Evolutionary conservation across 2,329 filamentous ascomycete species (phyloP).

Genomic region (Aureobasidium sp.): DNA sequence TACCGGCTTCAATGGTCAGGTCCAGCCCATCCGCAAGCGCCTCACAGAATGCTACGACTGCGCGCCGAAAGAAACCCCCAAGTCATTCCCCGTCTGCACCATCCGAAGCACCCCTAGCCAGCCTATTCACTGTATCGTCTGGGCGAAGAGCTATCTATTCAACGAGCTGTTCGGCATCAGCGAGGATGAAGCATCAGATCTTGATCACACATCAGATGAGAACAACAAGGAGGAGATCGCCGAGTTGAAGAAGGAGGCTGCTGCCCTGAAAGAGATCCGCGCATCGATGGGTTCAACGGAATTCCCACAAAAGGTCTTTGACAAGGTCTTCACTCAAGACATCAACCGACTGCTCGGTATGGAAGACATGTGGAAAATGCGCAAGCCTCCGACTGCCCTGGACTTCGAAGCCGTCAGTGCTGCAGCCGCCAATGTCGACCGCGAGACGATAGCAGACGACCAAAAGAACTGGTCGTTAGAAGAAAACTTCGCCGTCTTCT

Average conservation of each 20-base stretch:
- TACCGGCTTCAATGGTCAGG: slow-evolving; percentile 94
- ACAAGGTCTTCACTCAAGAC: slow-evolving; percentile 86
- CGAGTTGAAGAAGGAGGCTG: slow-evolving; percentile 75
- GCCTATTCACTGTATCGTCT: slow-evolving; percentile 97
- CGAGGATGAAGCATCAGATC: slow-evolving; percentile 70
- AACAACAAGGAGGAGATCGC: slow-evolving; percentile 85
- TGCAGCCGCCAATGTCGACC: slow-evolving; percentile 28
- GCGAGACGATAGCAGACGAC: slow-evolving; percentile 39
- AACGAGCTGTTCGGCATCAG: slow-evolving; percentile 90
- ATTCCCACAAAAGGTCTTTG: slow-evolving; percentile 74
- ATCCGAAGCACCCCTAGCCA: slow-evolving; percentile 94
- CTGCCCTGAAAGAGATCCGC: slow-evolving; percentile 74
- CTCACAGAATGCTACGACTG: slow-evolving; percentile 96
- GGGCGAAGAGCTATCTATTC: slow-evolving; percentile 93
- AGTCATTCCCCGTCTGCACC: slow-evolving; percentile 91
- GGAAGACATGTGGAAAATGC: slow-evolving; percentile 93
- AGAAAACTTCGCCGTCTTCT: slow-evolving; percentile 81
- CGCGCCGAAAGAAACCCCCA: slow-evolving; percentile 78
- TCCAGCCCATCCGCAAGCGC: slow-evolving; percentile 84
- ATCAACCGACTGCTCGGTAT: slow-evolving; percentile 74
- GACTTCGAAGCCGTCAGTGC: slow-evolving; percentile 50
- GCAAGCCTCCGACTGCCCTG: slow-evolving; percentile 64
- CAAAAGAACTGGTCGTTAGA: slow-evolving; percentile 73
- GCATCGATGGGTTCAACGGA: slow-evolving; percentile 68
- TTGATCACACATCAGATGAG: slow-evolving; percentile 71